These are phyloP conservation scores for Plantago coronopus DNA, from an alignment of 305 asterid species.

Conservation along the genomic window DNA sequence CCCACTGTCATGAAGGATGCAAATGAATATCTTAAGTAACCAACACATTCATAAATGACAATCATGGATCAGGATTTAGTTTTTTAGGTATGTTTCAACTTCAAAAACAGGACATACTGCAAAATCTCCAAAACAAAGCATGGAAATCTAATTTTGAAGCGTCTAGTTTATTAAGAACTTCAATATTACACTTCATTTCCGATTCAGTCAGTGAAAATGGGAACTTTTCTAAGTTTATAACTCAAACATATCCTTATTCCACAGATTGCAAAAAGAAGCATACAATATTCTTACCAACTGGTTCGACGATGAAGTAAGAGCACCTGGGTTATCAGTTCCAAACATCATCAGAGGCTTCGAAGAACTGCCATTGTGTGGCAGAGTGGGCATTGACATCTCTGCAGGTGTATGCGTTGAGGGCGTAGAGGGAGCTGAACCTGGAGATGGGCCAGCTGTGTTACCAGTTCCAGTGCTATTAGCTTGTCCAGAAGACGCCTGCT, in stretches of 20 bases:
- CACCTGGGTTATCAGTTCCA: constrained; percentile 71
- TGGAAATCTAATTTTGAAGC: too few species aligned
- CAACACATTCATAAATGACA: background rate
- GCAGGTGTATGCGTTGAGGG: constrained; percentile 99
- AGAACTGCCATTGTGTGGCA: constrained; percentile 83
- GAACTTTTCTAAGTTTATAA: background rate
- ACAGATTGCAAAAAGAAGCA: background rate
- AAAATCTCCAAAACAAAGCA: too few species aligned
- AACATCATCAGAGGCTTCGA: constrained; percentile 83
- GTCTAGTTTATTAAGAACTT: background rate
- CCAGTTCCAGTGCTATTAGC: constrained; percentile 99
- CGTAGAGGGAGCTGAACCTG: constrained; percentile 99
- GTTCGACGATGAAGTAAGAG: constrained; percentile 88
- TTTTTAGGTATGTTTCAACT: background rate
- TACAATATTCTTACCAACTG: constrained; percentile 54
- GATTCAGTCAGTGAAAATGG: background rate
- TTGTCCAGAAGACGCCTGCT: constrained; percentile 98
- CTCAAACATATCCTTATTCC: background rate
- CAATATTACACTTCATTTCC: background rate
- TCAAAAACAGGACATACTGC: too few species aligned
- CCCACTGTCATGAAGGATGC: constrained; percentile 66
- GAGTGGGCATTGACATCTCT: constrained; percentile 80
- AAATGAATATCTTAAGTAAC: constrained; percentile 27
- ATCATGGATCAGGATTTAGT: background rate
- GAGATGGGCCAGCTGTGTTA: constrained; percentile 98